Evolutionary conservation across 2,329 filamentous ascomycete genomes (phyloP).

Genomic region (Colletotrichum tamarilloi): DNA sequence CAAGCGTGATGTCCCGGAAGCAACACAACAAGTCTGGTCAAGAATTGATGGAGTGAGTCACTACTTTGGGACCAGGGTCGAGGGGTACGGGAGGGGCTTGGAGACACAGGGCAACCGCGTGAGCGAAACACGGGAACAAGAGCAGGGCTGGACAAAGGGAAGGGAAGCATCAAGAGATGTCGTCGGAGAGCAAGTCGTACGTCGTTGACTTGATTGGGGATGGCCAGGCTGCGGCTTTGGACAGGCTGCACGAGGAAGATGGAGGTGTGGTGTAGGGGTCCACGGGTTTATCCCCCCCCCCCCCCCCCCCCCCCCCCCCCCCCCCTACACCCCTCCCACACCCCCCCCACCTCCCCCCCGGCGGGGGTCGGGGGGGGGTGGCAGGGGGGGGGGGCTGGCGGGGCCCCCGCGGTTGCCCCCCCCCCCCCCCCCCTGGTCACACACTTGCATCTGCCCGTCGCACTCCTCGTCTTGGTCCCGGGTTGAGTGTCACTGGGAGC

Average conservation of each 20-base stretch:
- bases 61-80: neutral
- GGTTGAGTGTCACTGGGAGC: neutral
- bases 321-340: no score
- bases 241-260: neutral
- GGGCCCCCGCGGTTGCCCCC: no score
- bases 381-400: no score
- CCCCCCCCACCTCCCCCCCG: no score
- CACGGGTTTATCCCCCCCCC: neutral
- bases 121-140: constrained; percentile 27
- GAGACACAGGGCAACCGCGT: constrained; percentile 16
- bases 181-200: constrained; percentile 10
- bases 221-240: constrained; percentile 1
- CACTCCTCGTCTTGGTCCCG: neutral
- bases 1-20: constrained; percentile 18
- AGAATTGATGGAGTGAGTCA: constrained; percentile 26
- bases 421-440: neutral
- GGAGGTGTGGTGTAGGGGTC: constrained; percentile 8
- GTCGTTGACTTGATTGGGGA: constrained; percentile 31
- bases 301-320: no score
- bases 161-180: constrained; percentile 6
- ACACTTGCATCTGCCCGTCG: neutral
- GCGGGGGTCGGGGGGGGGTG: no score
- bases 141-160: neutral
- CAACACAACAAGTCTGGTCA: neutral
- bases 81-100: neutral